A percentile compares a stretch with the other conserved stretches of the same genome.
Evolutionary conservation across 75 land plant genomes (phyloP).

Genomic region (Azolla pinnata): DNA sequence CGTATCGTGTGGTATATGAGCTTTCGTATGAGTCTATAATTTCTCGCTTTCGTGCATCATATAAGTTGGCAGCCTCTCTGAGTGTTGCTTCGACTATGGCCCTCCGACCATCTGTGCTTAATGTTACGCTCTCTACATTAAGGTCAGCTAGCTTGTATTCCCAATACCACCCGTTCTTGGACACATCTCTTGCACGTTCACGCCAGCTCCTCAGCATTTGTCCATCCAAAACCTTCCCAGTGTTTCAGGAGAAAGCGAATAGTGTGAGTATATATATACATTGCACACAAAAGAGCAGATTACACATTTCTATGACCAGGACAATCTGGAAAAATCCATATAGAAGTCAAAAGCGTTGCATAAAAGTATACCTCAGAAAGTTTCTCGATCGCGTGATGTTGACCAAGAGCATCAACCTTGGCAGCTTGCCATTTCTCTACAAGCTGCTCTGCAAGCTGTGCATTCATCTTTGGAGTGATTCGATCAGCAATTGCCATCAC

Average conservation of each 20-base stretch:
- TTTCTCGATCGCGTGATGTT: constrained; percentile 44
- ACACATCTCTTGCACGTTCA: constrained; percentile 61
- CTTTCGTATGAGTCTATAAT: constrained; percentile 55
- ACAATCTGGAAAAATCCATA: too few species aligned
- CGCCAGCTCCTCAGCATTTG: constrained; percentile 82
- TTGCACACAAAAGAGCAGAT: too few species aligned
- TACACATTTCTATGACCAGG: too few species aligned
- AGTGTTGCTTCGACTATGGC: constrained; percentile 88
- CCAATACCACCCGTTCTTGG: constrained; percentile 80
- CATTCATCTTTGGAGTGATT: constrained; percentile 61
- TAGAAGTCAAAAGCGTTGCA: too few species aligned
- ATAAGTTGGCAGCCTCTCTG: constrained; percentile 60
- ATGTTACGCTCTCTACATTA: constrained; percentile 74
- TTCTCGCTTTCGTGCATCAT: constrained; percentile 45
- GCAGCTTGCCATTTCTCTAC: constrained; percentile 79
- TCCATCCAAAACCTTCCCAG: constrained; percentile 60
- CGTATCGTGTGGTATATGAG: constrained; percentile 79
- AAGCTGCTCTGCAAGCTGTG: constrained; percentile 61
- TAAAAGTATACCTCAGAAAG: constrained; percentile 56
- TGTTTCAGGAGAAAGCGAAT: too few species aligned
- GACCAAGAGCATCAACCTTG: constrained; percentile 81
- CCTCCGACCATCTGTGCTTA: constrained; percentile 62
- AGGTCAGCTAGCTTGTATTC: constrained; percentile 57
- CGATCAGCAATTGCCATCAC: not conserved
- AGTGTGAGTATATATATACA: too few species aligned